A percentile compares a stretch with the other conserved stretches of the same genome.
phyloP scores from a whole-genome alignment of 202 grass and related monocot genomes.

The Cymbopogon flexuosus region DNA sequence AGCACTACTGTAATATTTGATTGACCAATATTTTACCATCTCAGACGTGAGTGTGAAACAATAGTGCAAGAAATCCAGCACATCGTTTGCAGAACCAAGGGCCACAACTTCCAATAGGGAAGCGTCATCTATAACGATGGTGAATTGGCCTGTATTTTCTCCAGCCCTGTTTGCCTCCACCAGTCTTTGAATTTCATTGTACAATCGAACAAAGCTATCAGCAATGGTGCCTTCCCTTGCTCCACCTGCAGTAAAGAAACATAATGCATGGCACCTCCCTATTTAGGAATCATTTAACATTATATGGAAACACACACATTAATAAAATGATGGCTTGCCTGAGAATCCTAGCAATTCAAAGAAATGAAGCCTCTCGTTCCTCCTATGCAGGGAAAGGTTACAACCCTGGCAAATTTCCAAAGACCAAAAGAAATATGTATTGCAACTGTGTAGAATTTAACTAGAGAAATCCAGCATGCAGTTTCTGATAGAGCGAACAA shows the following conservation, averaged over 20 bases:
- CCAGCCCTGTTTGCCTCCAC: conserved; percentile 20
- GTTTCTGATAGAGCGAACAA: background rate
- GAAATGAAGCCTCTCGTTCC: conserved; percentile 63
- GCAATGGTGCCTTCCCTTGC: conserved; percentile 31
- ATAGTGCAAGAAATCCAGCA: conserved; percentile 80
- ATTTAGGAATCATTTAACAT: conserved; percentile 3
- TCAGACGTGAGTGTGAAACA: conserved; percentile 60
- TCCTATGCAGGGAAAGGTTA: conserved; percentile 72
- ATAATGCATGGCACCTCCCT: background rate
- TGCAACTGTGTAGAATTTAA: background rate
- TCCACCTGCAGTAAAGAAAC: conserved; percentile 41
- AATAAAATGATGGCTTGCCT: conserved; percentile 36
- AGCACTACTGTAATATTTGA: background rate
- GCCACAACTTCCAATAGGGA: conserved; percentile 79
- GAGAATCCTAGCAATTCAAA: conserved; percentile 67
- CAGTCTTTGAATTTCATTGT: conserved; percentile 49
- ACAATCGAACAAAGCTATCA: conserved; percentile 49
- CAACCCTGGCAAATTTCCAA: conserved; percentile 52
- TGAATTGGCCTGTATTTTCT: conserved; percentile 28
- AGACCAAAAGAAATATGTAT: background rate
- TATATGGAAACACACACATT: conserved; percentile 10
- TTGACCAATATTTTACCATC: conserved; percentile 41
- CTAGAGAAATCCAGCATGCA: background rate
- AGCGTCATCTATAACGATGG: conserved; percentile 52
- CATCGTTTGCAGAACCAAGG: conserved; percentile 46